Evolutionary conservation across 2,329 filamentous ascomycete species (phyloP).

Genomic region (Endoconidiophora laricicola): DNA sequence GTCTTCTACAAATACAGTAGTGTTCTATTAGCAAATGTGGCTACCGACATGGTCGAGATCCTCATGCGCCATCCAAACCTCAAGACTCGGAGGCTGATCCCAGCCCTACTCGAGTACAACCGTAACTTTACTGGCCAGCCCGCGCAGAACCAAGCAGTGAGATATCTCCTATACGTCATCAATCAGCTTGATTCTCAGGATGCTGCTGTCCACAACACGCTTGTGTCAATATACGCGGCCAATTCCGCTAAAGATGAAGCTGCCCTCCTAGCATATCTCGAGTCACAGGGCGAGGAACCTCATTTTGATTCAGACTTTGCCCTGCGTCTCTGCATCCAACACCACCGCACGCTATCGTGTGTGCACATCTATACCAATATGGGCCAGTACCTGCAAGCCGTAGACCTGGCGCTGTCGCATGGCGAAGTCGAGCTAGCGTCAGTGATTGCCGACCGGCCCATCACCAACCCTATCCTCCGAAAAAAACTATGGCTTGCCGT

Average conservation of each 20-base stretch:
- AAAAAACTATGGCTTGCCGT: constrained; percentile 95
- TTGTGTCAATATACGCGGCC: constrained; percentile 90
- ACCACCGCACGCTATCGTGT: constrained; percentile 81
- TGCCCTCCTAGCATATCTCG: constrained; percentile 71
- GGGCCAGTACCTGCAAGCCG: constrained; percentile 84
- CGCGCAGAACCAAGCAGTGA: constrained; percentile 71
- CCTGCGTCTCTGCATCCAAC: constrained; percentile 82
- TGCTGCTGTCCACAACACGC: constrained; percentile 87
- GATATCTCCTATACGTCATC: constrained; percentile 87
- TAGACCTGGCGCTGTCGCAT: constrained; percentile 81
- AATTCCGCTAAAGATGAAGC: constrained; percentile 71
- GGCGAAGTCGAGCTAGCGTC: constrained; percentile 79
- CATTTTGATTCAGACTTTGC: constrained; percentile 93
- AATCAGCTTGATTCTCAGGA: constrained; percentile 67
- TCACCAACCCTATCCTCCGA: constrained; percentile 60
- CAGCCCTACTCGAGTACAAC: constrained; percentile 87
- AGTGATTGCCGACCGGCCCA: constrained; percentile 72
- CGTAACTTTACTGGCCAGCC: constrained; percentile 53
- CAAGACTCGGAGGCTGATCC: constrained; percentile 75
- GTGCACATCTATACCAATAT: constrained; percentile 96
- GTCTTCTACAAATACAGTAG: constrained; percentile 95
- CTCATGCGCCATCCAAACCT: constrained; percentile 81
- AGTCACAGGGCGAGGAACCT: constrained; percentile 74
- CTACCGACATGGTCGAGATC: constrained; percentile 80
- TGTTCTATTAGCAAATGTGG: constrained; percentile 82